Conservation (phyloP, 2,329 filamentous ascomycete genomes). For the Ceratocystis harringtonii region DNA sequence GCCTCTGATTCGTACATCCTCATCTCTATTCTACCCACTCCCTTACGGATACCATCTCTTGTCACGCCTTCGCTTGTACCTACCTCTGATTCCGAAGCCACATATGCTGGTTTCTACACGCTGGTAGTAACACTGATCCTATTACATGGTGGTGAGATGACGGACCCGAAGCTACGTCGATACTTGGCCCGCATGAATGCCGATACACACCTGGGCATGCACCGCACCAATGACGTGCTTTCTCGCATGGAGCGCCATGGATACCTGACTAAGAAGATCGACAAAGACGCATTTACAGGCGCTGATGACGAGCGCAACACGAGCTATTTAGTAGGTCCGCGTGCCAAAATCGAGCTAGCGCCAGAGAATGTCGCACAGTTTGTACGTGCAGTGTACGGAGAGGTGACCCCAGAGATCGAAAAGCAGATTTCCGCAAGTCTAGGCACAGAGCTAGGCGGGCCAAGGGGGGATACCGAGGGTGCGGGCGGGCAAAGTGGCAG, state of each 20-base stretch:
- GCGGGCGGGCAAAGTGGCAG: constrained; percentile 20
- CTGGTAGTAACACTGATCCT: constrained; percentile 63
- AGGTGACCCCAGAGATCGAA: constrained; percentile 39
- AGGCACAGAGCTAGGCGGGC: constrained; percentile 29
- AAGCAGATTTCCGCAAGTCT: constrained; percentile 47
- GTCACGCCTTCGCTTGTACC: constrained; percentile 53
- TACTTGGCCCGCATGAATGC: constrained; percentile 63
- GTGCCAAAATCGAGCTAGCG: constrained; percentile 74
- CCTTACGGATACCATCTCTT: constrained; percentile 52
- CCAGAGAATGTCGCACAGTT: constrained; percentile 59
- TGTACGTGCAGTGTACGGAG: constrained; percentile 45
- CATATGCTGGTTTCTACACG: constrained; percentile 69
- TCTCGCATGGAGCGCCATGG: constrained; percentile 64
- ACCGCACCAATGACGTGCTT: constrained; percentile 61
- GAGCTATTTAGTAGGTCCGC: constrained; percentile 71
- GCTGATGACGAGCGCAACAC: constrained; percentile 44
- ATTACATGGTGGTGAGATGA: constrained; percentile 56
- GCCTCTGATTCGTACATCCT: constrained; percentile 62
- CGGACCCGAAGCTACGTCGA: constrained; percentile 63
- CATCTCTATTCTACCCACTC: constrained; percentile 51
- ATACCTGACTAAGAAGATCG: constrained; percentile 63
- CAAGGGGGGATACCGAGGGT: constrained; percentile 19
- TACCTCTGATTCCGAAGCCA: constrained; percentile 52
- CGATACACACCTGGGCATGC: constrained; percentile 56
- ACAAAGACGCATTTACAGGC: constrained; percentile 34